A percentile compares a stretch with the other conserved stretches of the same genome.
Conservation (phyloP, 768 basidiomycete species). For the Pilatotrama ljubarskyi region DNA sequence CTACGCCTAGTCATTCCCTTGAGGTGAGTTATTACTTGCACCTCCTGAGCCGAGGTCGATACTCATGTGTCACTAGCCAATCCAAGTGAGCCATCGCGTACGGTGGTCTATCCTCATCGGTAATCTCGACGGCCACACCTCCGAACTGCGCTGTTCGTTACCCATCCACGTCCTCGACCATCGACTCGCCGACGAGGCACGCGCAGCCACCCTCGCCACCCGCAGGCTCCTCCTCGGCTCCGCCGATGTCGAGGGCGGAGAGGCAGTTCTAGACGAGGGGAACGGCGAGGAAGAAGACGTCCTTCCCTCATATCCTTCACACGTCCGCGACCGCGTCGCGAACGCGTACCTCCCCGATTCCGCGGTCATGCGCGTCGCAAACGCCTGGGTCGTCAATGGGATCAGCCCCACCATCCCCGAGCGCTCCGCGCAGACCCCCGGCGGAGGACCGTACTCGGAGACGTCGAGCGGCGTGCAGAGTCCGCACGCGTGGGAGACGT, state of each 20-base stretch:
- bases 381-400: conserved; percentile 56
- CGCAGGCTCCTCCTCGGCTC: conserved; percentile 65
- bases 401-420: conserved; percentile 39
- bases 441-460: conserved; percentile 7
- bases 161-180: conserved; percentile 83
- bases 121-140: conserved; percentile 90
- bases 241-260: conserved; percentile 35
- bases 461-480: conserved; percentile 25
- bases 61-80: conserved; percentile 42
- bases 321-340: conserved; percentile 87
- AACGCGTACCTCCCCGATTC: conserved; percentile 70
- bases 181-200: conserved; percentile 72
- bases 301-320: conserved; percentile 86
- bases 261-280: conserved; percentile 25
- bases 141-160: conserved; percentile 92
- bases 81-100: conserved; percentile 75
- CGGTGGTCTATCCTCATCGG: conserved; percentile 77
- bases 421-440: conserved; percentile 12
- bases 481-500: conserved; percentile 26
- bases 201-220: conserved; percentile 68
- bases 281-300: conserved; percentile 65
- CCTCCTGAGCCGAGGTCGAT: not conserved
- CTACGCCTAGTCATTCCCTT: conserved; percentile 70
- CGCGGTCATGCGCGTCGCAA: conserved; percentile 60
- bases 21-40: conserved; percentile 36